Conservation (phyloP, 2,329 filamentous ascomycete genomes). For the Alternaria panax region DNA sequence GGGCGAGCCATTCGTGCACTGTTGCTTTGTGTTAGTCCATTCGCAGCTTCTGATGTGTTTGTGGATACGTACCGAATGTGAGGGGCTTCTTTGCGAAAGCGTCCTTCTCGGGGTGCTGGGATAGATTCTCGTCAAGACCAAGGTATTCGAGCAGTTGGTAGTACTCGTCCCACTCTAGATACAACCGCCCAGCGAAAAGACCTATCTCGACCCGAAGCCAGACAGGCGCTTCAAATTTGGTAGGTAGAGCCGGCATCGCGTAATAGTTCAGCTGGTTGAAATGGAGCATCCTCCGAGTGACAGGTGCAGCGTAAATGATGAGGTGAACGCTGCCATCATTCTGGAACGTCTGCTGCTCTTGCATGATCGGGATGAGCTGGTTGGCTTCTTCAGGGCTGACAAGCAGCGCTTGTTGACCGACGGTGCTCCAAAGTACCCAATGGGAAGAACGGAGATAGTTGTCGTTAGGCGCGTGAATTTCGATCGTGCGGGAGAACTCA, state of each 20-base stretch:
- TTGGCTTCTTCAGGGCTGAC: slow-evolving; percentile 71
- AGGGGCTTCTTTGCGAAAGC: slow-evolving; percentile 38
- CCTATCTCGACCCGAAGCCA: slow-evolving; percentile 68
- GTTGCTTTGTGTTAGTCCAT: slow-evolving; percentile 16
- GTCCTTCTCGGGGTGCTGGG: slow-evolving; percentile 4
- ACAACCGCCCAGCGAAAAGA: slow-evolving; percentile 67
- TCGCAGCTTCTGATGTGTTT: slow-evolving; percentile 45
- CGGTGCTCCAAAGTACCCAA: slow-evolving; percentile 67
- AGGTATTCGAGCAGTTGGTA: slow-evolving; percentile 36
- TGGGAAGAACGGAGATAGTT: slow-evolving; percentile 61
- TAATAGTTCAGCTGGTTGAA: slow-evolving; percentile 66
- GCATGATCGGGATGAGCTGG: slow-evolving; percentile 58
- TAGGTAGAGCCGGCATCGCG: slow-evolving; percentile 58
- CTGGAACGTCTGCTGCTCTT: not conserved
- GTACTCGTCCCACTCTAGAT: slow-evolving; percentile 62
- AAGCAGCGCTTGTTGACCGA: slow-evolving; percentile 60
- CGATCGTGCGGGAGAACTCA: slow-evolving; percentile 61
- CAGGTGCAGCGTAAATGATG: slow-evolving; percentile 65
- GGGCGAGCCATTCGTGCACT: slow-evolving; percentile 64
- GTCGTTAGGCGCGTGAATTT: slow-evolving; percentile 48
- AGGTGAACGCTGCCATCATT: slow-evolving; percentile 51
- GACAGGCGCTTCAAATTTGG: slow-evolving; percentile 52
- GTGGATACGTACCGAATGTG: slow-evolving; percentile 32
- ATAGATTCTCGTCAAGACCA: slow-evolving; percentile 19
- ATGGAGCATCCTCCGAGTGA: slow-evolving; percentile 66